These are phyloP conservation scores for Sarocladium kiliense DNA, from an alignment of 2,329 filamentous ascomycete genomes.

Conservation along the genomic window DNA sequence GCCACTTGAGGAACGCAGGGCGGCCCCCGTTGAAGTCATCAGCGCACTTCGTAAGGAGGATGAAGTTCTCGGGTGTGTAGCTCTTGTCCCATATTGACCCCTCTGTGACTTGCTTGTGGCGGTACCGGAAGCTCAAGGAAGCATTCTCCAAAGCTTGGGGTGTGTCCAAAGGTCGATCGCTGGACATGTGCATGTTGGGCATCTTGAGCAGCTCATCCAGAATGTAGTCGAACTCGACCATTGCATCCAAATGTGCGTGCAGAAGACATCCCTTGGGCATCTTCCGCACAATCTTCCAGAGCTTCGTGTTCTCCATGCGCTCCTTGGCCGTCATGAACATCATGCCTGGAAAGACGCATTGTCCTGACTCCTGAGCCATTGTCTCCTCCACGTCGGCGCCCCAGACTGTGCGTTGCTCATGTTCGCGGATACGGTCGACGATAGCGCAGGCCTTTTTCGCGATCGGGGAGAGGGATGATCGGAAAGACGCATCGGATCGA, in stretches of 20 bases:
- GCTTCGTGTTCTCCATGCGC: conserved; percentile 76
- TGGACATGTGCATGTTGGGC: conserved; percentile 68
- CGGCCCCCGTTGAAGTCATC: conserved; percentile 71
- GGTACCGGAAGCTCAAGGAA: conserved; percentile 58
- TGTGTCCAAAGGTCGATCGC: conserved; percentile 50
- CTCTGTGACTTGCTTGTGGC: conserved; percentile 36
- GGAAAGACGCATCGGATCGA: conserved; percentile 69
- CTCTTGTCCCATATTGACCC: conserved; percentile 55
- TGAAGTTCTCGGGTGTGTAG: conserved; percentile 55
- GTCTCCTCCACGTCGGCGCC: conserved; percentile 66
- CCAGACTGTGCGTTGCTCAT: conserved; percentile 75
- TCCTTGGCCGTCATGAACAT: conserved; percentile 85
- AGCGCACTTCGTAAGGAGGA: conserved; percentile 60
- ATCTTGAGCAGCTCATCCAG: conserved; percentile 66
- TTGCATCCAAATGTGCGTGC: conserved; percentile 86
- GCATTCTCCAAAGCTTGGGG: conserved; percentile 48
- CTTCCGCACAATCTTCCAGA: conserved; percentile 77
- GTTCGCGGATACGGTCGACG: conserved; percentile 70
- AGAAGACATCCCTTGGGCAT: conserved; percentile 88
- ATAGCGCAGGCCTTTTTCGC: conserved; percentile 74
- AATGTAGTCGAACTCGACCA: conserved; percentile 82
- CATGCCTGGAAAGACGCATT: conserved; percentile 78
- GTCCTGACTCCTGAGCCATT: conserved; percentile 55
- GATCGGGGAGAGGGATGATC: conserved; percentile 70
- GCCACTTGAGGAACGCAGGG: conserved; percentile 69